These are phyloP conservation scores for Babesia caballi DNA, from an alignment of 169 alveolate genomes.

Conservation along the genomic window DNA sequence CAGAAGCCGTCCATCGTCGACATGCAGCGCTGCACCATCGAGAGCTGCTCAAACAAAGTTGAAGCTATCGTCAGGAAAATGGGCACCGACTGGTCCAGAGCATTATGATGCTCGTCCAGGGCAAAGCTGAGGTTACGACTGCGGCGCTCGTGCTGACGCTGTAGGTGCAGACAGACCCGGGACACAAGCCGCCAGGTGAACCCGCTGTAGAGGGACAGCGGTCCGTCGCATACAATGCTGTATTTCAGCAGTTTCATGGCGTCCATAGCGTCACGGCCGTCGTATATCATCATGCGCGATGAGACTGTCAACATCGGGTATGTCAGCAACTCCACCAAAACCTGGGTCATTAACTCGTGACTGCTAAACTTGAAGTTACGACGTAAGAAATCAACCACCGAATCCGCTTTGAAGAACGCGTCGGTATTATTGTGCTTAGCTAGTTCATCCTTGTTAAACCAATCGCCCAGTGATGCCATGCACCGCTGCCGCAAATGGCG, in stretches of 20 bases:
- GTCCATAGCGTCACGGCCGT: conserved; percentile 18
- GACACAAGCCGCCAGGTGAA: conserved; percentile 33
- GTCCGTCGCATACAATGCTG: conserved; percentile 31
- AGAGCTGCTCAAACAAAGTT: conserved; percentile 21
- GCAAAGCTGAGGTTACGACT: not conserved
- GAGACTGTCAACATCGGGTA: conserved; percentile 45
- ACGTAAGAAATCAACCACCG: not conserved
- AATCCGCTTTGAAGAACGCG: too few species aligned
- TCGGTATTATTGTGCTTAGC: too few species aligned
- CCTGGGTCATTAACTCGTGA: not conserved
- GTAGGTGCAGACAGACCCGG: conserved; percentile 4
- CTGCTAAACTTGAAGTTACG: conserved; percentile 21
- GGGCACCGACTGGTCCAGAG: conserved; percentile 47
- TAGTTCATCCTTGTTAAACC: too few species aligned
- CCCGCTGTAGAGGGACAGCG: conserved; percentile 40
- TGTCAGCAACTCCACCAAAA: conserved; percentile 44
- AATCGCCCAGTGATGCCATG: too few species aligned
- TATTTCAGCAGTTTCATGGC: not conserved
- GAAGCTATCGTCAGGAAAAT: conserved; percentile 19
- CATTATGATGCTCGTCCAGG: not conserved
- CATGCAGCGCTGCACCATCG: conserved; percentile 50
- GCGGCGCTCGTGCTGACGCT: not conserved
- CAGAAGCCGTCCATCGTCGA: conserved; percentile 57
- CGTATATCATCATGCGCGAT: conserved; percentile 53
- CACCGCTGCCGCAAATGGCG: not conserved